Percentiles rank a stretch among this genome's conserved stretches.
Conservation (phyloP, 768 basidiomycete species). For the Pluteus cervinus region DNA sequence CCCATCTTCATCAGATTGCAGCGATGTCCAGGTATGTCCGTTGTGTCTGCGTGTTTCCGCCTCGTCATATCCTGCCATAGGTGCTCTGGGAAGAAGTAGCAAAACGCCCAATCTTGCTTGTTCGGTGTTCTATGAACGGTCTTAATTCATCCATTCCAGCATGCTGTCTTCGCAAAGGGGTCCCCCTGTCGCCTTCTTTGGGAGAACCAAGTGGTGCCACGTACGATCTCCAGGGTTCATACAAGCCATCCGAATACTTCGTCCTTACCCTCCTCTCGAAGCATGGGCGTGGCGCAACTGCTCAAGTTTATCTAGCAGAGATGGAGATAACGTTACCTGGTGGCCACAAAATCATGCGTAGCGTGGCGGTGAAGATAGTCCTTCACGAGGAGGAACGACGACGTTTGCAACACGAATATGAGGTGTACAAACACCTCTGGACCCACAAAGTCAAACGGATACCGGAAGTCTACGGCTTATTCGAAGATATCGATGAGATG, state of each 20-base stretch:
- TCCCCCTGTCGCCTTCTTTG: too few relatives aligned
- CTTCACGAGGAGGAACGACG: neutral
- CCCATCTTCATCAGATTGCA: too few relatives aligned
- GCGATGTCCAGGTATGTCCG: too few relatives aligned
- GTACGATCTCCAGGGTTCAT: too few relatives aligned
- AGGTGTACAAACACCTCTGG: neutral
- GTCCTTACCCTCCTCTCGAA: neutral
- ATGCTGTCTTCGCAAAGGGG: too few relatives aligned
- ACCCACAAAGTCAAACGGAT: neutral
- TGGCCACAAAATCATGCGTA: neutral
- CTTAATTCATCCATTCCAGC: too few relatives aligned
- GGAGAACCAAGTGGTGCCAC: too few relatives aligned
- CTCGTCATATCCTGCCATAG: too few relatives aligned
- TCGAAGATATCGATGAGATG: conserved; percentile 1
- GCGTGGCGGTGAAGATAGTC: neutral
- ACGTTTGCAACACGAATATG: conserved; percentile 2
- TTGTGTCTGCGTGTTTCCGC: too few relatives aligned
- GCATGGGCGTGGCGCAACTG: neutral
- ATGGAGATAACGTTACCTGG: neutral
- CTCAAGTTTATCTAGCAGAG: neutral
- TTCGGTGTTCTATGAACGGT: too few relatives aligned
- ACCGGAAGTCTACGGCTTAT: neutral
- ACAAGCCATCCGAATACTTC: neutral
- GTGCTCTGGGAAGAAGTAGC: too few relatives aligned
- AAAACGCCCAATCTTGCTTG: too few relatives aligned